Evolutionary conservation across 1,284 basidiomycete genomes (phyloP), one percentile per base, ranked within the genome.

Genomic region (Tilletia indica): DNA sequence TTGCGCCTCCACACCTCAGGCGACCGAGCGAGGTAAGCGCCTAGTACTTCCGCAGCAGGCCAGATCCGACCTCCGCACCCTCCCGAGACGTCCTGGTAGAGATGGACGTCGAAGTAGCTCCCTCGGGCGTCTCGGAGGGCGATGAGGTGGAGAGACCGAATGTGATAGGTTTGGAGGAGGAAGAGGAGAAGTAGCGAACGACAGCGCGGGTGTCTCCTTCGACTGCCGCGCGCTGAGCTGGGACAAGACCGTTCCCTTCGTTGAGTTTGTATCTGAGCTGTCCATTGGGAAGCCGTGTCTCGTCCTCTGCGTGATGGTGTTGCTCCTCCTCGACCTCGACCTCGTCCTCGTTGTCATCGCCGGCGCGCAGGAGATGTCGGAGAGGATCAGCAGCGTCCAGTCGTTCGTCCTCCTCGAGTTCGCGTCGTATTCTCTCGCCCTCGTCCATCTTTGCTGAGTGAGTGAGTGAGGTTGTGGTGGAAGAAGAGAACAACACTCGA

Each of bases 11-110:
- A 56, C 5, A 2, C 9, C 16, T 51, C 48, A 4, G 48, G 36
- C 21, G 21, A 31, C 6, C 9, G 72, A 48, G 79, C 73, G 69
- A 78, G 74, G 75, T 78, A 81, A 25, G 75, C 72, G 19, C 74
- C 74, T 81, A 87, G 74, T 75, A 94, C 93, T 88, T 94, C 90
- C 74, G 93, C 94, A 14, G 94, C 92, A 3, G 93, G 93, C 94
- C 94, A 97, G 12, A 93, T 90, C 66, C 94, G 89, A 0, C 94
- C 94, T 16, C 94, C 94, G 83, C 94, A 97, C 2, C 94, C 94
- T 31, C 91, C 91, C 54, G 89, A 88, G 39, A 92, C 90, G 82
- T 94, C 92, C 2, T 93, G 88, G 45, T 86, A 85, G 58, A 93
- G 87, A 39, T 83, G 78, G 16, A 87, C 76, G 66, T 83, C 80